Percentiles rank a stretch among this genome's conserved stretches.
Evolutionary conservation across 1,284 basidiomycete species (phyloP).

Genomic region (Flammula alnicola): DNA sequence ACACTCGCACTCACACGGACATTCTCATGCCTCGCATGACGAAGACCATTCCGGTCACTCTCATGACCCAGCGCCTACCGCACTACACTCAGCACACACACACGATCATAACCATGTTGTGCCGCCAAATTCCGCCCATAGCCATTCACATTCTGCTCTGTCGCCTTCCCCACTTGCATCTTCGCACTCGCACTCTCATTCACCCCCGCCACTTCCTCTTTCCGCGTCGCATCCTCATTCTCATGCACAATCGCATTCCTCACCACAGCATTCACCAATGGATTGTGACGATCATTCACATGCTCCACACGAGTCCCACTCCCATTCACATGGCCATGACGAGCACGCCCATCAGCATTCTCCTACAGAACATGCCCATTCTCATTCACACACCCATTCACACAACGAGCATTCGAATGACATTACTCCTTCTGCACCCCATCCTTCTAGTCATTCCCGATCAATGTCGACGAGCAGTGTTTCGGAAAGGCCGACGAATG

Average conservation of each 20-base stretch:
- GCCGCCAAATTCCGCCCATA: constrained; percentile 15
- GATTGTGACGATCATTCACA: constrained; percentile 18
- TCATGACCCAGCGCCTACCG: constrained; percentile 23
- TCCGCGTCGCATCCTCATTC: constrained; percentile 28
- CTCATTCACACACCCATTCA: constrained; percentile 33
- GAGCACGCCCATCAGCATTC: constrained; percentile 35
- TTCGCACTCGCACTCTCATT: constrained; percentile 29
- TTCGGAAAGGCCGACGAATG: constrained; percentile 17
- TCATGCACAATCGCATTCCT: constrained; percentile 33
- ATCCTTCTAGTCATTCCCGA: constrained; percentile 17
- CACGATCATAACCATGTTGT: no score
- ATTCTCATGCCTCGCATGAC: constrained; percentile 39
- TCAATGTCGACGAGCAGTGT: constrained; percentile 21
- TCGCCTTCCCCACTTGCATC: constrained; percentile 14
- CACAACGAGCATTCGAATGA: constrained; percentile 13
- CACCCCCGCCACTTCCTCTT: constrained; percentile 3
- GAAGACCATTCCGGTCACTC: constrained; percentile 30
- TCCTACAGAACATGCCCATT: constrained; percentile 35
- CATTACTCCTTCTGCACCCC: constrained; percentile 4
- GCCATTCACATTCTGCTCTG: constrained; percentile 12
- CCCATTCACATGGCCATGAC: constrained; percentile 5
- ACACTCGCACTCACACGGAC: constrained; percentile 59
- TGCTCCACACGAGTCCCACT: not conserved
- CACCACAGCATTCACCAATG: constrained; percentile 5
- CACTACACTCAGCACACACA: no score